Evolutionary conservation across 805 yeast species (phyloP).

Genomic region (Candida alai): DNA sequence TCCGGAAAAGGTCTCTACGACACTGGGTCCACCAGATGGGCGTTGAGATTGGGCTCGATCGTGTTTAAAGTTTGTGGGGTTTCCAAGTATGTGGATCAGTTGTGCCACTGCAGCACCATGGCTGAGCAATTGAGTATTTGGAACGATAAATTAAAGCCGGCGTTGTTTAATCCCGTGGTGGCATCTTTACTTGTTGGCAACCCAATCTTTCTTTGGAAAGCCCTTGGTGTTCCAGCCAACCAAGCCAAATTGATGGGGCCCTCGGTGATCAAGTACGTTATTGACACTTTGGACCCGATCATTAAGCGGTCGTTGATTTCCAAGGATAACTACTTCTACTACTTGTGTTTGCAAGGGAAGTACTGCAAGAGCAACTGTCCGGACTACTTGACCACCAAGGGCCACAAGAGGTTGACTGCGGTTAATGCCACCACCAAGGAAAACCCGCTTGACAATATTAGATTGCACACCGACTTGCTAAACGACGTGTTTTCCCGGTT

Average conservation of each 20-base stretch:
- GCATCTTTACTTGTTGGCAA: slow-evolving; percentile 70
- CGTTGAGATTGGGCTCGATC: slow-evolving; percentile 61
- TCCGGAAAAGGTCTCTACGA: slow-evolving; percentile 66
- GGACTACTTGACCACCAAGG: slow-evolving; percentile 60
- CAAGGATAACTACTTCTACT: slow-evolving; percentile 74
- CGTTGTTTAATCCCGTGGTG: slow-evolving; percentile 66
- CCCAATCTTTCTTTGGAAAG: slow-evolving; percentile 84
- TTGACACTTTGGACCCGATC: slow-evolving; percentile 77
- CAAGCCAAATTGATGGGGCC: slow-evolving; percentile 79
- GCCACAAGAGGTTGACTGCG: slow-evolving; percentile 47
- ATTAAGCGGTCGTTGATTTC: slow-evolving; percentile 60
- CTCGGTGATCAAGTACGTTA: slow-evolving; percentile 65
- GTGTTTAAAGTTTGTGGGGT: slow-evolving; percentile 58
- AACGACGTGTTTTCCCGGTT: slow-evolving; percentile 72
- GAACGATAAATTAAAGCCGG: slow-evolving; percentile 60
- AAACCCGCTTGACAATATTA: slow-evolving; percentile 62
- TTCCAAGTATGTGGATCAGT: slow-evolving; percentile 44
- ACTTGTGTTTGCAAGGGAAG: slow-evolving; percentile 58
- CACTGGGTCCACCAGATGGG: slow-evolving; percentile 87
- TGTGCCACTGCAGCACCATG: slow-evolving; percentile 56
- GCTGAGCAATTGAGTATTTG: slow-evolving; percentile 64
- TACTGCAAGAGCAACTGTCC: slow-evolving; percentile 70
- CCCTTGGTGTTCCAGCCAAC: slow-evolving; percentile 83
- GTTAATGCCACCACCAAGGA: slow-evolving; percentile 16
- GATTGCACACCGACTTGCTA: slow-evolving; percentile 76